Evolutionary conservation across 345 rosid species (phyloP), one percentile per base, ranked within the genome.

Genomic region (Pistacia atlantica): DNA sequence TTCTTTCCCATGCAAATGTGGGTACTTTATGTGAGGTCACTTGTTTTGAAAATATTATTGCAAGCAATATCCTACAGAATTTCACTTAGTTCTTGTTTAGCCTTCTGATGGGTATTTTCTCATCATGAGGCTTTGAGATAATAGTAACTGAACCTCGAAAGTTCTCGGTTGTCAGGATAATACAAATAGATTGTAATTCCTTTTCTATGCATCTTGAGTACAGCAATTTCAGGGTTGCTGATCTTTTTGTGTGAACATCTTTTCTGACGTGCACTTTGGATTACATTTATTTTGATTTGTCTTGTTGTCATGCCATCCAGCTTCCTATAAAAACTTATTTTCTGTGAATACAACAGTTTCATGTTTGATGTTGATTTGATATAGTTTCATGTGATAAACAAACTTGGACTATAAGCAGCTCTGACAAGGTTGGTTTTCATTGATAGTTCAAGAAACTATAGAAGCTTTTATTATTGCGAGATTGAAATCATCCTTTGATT

Each of bases 1-100:
- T 33, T 63, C 22, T 74, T 33, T 62, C 38, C 9, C 31, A 42
- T 73, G 11, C 20, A 62, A 71, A 73, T 49, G 48, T 46, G 46
- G 58, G 11, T 62, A 11, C 31, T 25, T 35, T 58, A 48, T 73
- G 31, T 31, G 45, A 61, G 28, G 22, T 31, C 48, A 28, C 49
- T 11, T 35, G 22, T 58, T 6, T 48, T 73, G 48, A 62, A 56
- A 37, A 57, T 12, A 12, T 38, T 20, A 0, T 64, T 71, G 64
- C 65, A 57, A 48, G 56, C 48, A 14, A 20, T 7, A 45, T 8
- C 37, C 56, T 46, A 45, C 65, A 42, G 56, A 60, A 46, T 25
- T 59, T 60, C 10, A 14, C 10, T 72, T 31, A 46, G 59, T 62
- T 33, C 59, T 62, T 62, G 9, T 48, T 46, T 62, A 28, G 45